Evolutionary conservation across 1,284 basidiomycete species (phyloP).

Genomic region (Rhodotorula sp.): DNA sequence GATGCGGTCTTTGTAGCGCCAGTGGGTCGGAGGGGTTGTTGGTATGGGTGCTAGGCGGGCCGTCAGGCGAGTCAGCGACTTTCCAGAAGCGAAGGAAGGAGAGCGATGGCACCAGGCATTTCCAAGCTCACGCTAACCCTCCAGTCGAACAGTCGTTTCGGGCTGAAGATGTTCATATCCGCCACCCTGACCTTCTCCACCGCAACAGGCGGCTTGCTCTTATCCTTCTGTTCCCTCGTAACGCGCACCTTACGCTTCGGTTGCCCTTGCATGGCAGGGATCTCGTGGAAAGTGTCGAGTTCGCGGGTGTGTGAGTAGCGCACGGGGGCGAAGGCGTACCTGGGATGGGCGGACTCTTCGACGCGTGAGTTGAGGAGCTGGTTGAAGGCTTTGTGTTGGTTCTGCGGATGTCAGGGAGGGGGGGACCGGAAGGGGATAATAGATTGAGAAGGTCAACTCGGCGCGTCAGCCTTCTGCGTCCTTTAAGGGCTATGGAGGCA

Average conservation of each 20-base stretch:
- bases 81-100: not conserved
- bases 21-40: conserved; percentile 43
- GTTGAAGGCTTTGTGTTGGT: conserved; percentile 84
- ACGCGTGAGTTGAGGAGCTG: conserved; percentile 74
- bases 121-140: conserved; percentile 86
- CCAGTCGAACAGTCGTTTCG: conserved; percentile 82
- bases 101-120: conserved; percentile 51
- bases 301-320: conserved; percentile 75
- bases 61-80: too few species aligned
- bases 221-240: conserved; percentile 74
- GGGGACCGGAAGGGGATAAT: not conserved
- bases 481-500: not conserved
- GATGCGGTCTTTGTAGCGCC: conserved; percentile 80
- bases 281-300: conserved; percentile 70
- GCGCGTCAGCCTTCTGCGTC: not conserved
- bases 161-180: conserved; percentile 81
- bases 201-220: conserved; percentile 52
- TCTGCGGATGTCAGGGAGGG: conserved; percentile 52
- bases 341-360: conserved; percentile 53
- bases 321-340: conserved; percentile 60
- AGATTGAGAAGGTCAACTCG: not conserved
- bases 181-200: conserved; percentile 79
- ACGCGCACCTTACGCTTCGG: conserved; percentile 68
- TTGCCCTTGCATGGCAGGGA: conserved; percentile 33
- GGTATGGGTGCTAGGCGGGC: conserved; percentile 37